These are phyloP conservation scores for Lanmaoa rubissima DNA, from an alignment of 768 basidiomycete species.

Conservation along the genomic window DNA sequence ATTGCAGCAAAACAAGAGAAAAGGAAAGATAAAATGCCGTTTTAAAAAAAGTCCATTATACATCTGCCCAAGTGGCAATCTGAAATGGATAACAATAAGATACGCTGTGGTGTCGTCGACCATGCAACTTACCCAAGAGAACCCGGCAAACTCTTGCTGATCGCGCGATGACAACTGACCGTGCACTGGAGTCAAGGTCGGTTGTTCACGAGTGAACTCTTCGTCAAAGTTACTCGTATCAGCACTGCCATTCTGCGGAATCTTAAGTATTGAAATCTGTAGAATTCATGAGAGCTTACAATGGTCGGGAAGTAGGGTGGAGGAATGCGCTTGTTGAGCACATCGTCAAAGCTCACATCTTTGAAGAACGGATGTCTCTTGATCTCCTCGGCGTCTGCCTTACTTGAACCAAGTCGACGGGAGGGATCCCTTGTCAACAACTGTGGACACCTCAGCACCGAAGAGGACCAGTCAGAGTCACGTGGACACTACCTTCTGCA, in stretches of 20 bases:
- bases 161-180: slow-evolving; percentile 86
- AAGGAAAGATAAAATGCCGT: slow-evolving; percentile 27
- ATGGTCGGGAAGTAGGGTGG: slow-evolving; percentile 97
- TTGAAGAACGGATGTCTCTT: slow-evolving; percentile 98
- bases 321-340: slow-evolving; percentile 95
- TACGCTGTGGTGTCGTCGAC: not conserved
- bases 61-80: slow-evolving; percentile 58
- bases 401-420: slow-evolving; percentile 87
- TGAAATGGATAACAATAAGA: not conserved
- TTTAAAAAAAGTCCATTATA: slow-evolving; percentile 33
- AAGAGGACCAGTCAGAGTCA: not conserved
- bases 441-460: slow-evolving; percentile 39
- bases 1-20: slow-evolving; percentile 34
- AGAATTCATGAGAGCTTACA: slow-evolving; percentile 45
- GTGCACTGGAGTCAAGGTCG: slow-evolving; percentile 96
- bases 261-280: slow-evolving; percentile 6
- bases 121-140: slow-evolving; percentile 74
- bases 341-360: slow-evolving; percentile 95
- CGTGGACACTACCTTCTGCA: slow-evolving; percentile 71
- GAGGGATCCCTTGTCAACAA: slow-evolving; percentile 88
- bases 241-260: slow-evolving; percentile 68
- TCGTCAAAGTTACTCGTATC: slow-evolving; percentile 95
- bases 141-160: slow-evolving; percentile 94
- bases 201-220: slow-evolving; percentile 96
- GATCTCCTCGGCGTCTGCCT: slow-evolving; percentile 94